phyloP scores from a whole-genome alignment of 1,284 basidiomycete species.

The Ustilago nuda region DNA sequence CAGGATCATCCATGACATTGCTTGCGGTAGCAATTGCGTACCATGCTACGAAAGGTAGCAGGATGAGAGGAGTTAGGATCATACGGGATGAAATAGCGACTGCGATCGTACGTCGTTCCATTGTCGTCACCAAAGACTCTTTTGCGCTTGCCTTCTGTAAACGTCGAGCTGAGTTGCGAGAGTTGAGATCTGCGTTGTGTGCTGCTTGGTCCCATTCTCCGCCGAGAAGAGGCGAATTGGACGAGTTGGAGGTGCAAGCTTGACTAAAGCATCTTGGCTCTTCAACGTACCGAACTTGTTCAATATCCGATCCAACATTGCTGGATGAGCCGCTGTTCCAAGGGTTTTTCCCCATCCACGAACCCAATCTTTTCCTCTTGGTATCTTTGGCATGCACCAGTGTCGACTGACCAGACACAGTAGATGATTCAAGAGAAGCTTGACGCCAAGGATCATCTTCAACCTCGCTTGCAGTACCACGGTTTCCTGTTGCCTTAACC shows the following conservation, averaged over 20 bases:
- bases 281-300: constrained; percentile 31
- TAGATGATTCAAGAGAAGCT: constrained; percentile 31
- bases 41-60: constrained; percentile 71
- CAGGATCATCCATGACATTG: constrained; percentile 73
- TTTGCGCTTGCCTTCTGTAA: constrained; percentile 29
- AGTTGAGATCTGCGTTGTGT: constrained; percentile 50
- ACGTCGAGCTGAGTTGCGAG: constrained; percentile 31
- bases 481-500: constrained; percentile 1
- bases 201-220: constrained; percentile 22
- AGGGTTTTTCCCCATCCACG: constrained; percentile 55
- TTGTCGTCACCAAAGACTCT: constrained; percentile 22
- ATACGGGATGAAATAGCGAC: constrained; percentile 83
- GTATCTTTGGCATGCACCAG: constrained; percentile 35
- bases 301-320: constrained; percentile 36
- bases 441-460: constrained; percentile 47
- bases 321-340: constrained; percentile 46
- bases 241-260: background rate
- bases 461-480: constrained; percentile 1
- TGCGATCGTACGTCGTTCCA: constrained; percentile 78
- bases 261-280: constrained; percentile 26
- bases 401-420: constrained; percentile 34
- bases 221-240: background rate
- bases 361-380: constrained; percentile 34
- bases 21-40: constrained; percentile 43
- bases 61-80: constrained; percentile 82